Evolutionary conservation across 129 eudicot genomes (phyloP).

Genomic region (Ambrosia artemisiifolia): DNA sequence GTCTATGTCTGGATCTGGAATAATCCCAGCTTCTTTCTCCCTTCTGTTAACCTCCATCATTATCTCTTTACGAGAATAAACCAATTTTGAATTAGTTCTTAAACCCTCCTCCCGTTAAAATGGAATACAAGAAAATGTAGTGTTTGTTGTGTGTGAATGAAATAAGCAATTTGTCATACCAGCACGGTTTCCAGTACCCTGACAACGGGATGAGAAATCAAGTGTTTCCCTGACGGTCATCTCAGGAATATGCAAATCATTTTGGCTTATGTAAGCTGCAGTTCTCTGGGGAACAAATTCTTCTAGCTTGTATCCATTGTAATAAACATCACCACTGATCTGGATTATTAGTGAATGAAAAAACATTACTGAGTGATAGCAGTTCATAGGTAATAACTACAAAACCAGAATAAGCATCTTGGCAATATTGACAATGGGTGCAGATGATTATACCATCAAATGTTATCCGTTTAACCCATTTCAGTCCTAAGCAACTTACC

Average conservation of each 20-base stretch:
- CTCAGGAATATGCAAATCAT: constrained; percentile 43
- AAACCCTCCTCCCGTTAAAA: neutral
- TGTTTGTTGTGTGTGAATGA: neutral
- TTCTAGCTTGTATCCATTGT: constrained; percentile 40
- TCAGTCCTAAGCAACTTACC: neutral
- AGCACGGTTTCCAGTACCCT: constrained; percentile 48
- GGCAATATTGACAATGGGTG: neutral
- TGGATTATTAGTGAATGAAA: neutral
- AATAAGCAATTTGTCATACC: constrained; percentile 30
- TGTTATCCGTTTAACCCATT: neutral
- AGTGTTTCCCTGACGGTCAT: constrained; percentile 60
- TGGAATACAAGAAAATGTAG: neutral
- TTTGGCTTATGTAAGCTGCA: constrained; percentile 42
- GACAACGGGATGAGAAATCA: constrained; percentile 48
- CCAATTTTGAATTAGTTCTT: neutral
- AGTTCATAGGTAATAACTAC: neutral
- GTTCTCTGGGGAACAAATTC: constrained; percentile 53
- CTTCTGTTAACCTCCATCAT: constrained; percentile 47
- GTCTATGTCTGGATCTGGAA: constrained; percentile 56
- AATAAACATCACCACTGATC: constrained; percentile 46
- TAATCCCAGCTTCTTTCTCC: constrained; percentile 49
- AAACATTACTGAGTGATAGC: neutral
- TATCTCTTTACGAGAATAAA: constrained; percentile 25
- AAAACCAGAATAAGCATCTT: neutral
- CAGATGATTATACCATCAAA: neutral